Percentiles rank a stretch among this genome's conserved stretches.
phyloP scores from a whole-genome alignment of 306 rosid genomes.

The Delonix regia region DNA sequence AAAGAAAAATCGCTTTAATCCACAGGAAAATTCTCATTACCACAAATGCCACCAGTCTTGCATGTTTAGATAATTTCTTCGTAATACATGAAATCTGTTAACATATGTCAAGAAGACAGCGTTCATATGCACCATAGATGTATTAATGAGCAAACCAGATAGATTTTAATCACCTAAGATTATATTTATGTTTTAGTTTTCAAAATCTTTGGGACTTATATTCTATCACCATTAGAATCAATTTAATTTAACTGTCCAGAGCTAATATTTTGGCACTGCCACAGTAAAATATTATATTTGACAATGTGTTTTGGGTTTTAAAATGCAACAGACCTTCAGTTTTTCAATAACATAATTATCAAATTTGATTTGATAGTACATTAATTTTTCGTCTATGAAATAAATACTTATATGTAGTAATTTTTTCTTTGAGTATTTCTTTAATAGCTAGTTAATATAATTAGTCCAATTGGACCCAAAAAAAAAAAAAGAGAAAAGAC shows the following conservation, averaged over 20 bases:
- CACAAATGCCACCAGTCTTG: too few species aligned
- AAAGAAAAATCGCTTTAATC: too few species aligned
- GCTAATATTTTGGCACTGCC: background rate
- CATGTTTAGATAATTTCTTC: too few species aligned
- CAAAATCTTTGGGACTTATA: too few species aligned
- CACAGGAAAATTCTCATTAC: too few species aligned
- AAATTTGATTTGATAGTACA: background rate
- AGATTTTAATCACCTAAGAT: background rate
- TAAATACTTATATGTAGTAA: background rate
- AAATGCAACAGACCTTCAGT: background rate
- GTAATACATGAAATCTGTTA: too few species aligned
- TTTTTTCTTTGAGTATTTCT: background rate
- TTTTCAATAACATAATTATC: background rate
- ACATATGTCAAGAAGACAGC: too few species aligned
- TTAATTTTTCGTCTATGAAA: background rate
- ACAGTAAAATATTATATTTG: background rate
- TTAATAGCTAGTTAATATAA: background rate
- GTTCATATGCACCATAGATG: background rate
- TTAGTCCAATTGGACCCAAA: background rate
- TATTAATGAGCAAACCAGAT: background rate
- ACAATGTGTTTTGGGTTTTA: background rate
- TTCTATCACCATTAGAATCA: background rate
- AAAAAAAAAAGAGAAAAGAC: background rate
- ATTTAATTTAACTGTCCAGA: background rate
- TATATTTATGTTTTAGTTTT: background rate